Evolutionary conservation across 1,284 basidiomycete genomes (phyloP).

Genomic region (Rhodotorula sp.): DNA sequence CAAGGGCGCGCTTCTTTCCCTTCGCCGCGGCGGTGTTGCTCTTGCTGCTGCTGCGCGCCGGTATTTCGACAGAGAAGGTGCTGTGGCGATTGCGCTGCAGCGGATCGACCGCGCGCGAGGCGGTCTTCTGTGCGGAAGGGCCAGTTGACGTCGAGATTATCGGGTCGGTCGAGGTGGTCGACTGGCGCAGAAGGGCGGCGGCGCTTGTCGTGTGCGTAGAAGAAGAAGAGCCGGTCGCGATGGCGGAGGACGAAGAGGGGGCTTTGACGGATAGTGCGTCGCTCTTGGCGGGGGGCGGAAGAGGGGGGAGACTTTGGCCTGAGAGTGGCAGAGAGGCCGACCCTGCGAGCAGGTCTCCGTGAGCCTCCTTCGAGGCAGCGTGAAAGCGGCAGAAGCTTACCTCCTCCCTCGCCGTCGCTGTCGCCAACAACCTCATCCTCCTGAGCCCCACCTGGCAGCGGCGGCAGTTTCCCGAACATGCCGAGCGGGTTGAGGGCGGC

Average conservation of each 20-base stretch:
- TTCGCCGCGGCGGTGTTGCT: neutral
- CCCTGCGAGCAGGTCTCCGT: neutral
- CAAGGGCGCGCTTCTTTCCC: neutral
- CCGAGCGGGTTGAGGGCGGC: too few species aligned
- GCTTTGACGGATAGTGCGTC: too few species aligned
- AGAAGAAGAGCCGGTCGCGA: neutral
- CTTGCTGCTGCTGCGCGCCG: too few species aligned
- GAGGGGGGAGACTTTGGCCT: neutral
- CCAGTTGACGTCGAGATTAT: constrained; percentile 1
- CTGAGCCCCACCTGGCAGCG: neutral
- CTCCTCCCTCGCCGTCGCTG: constrained; percentile 18
- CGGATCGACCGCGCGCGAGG: neutral
- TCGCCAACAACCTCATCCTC: constrained; percentile 13
- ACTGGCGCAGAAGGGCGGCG: too few species aligned
- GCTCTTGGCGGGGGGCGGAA: neutral
- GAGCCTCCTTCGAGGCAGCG: rapidly evolving
- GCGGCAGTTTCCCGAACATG: too few species aligned
- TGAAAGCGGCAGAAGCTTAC: neutral
- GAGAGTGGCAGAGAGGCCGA: neutral
- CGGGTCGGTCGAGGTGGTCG: constrained; percentile 4
- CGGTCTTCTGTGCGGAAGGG: neutral
- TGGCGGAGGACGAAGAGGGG: constrained; percentile 3
- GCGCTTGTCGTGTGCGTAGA: neutral
- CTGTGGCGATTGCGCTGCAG: neutral
- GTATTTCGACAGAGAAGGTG: neutral